These are phyloP conservation scores for Stenogyne calaminthoides DNA, from an alignment of 305 asterid genomes.

Conservation along the genomic window DNA sequence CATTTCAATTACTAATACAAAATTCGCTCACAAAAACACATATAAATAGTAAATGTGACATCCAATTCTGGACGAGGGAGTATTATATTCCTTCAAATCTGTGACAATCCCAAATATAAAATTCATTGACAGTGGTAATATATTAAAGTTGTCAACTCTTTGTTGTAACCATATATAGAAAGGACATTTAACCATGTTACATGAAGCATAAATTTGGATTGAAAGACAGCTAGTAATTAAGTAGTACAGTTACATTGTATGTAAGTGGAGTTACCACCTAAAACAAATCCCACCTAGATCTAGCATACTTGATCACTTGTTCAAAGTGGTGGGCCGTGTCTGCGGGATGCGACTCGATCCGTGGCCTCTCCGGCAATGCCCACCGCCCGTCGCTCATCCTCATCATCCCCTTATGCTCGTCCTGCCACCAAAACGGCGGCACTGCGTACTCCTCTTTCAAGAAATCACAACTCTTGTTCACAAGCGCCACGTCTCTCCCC, in stretches of 20 bases:
- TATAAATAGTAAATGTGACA: too few relatives aligned
- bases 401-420: slow-evolving; percentile 78
- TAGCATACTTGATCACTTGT: slow-evolving; percentile 59
- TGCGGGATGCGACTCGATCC: slow-evolving; percentile 67
- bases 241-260: background rate
- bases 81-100: too few relatives aligned
- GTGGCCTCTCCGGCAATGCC: slow-evolving; percentile 63
- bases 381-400: slow-evolving; percentile 58
- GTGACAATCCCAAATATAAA: too few relatives aligned
- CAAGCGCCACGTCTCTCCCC: slow-evolving; percentile 60
- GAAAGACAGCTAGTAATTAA: background rate
- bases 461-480: slow-evolving; percentile 63
- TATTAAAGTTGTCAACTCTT: too few relatives aligned
- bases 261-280: slow-evolving; percentile 23
- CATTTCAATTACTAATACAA: too few relatives aligned
- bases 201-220: background rate
- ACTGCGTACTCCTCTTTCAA: slow-evolving; percentile 53
- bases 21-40: too few relatives aligned
- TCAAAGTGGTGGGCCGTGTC: slow-evolving; percentile 82
- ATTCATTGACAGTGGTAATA: too few relatives aligned
- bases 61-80: too few relatives aligned
- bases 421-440: slow-evolving; percentile 85
- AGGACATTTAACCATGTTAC: background rate
- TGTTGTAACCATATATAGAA: too few relatives aligned
- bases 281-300: slow-evolving; percentile 37